Conservation (phyloP, 2,329 filamentous ascomycete genomes). For the Alternaria gansuensis region DNA sequence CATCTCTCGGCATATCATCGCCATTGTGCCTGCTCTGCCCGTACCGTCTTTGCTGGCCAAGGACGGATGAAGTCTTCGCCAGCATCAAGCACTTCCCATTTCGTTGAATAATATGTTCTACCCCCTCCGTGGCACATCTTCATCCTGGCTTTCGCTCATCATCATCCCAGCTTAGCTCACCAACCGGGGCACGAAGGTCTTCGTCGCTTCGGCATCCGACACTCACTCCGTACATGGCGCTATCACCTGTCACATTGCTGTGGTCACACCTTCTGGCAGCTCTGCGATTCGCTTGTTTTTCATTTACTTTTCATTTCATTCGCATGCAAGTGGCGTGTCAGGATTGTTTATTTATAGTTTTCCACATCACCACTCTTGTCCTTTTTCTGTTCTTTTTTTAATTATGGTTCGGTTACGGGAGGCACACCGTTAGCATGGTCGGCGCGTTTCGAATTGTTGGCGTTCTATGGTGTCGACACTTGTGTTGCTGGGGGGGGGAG, state of each 20-base stretch:
- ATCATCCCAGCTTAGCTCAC: constrained; percentile 19
- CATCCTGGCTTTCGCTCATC: constrained; percentile 29
- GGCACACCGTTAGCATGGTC: constrained; percentile 17
- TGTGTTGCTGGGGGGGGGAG: constrained; percentile 13
- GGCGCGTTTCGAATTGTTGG: constrained; percentile 22
- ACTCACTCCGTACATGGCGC: neutral
- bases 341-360: constrained; percentile 18
- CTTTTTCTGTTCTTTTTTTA: constrained; percentile 16
- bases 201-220: neutral
- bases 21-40: constrained; percentile 15
- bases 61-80: constrained; percentile 37
- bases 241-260: neutral
- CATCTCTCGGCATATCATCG: constrained; percentile 8
- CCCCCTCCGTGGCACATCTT: constrained; percentile 23
- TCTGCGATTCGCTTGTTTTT: neutral
- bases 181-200: constrained; percentile 13
- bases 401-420: constrained; percentile 11
- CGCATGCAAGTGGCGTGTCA: constrained; percentile 15
- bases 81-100: constrained; percentile 39
- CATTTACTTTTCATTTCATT: constrained; percentile 5
- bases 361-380: constrained; percentile 24
- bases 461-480: constrained; percentile 17
- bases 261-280: neutral
- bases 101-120: constrained; percentile 47
- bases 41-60: constrained; percentile 48